A percentile compares a stretch with the other conserved stretches of the same genome.
These are phyloP conservation scores for Rasamsonia emersonii DNA, from an alignment of 2,329 filamentous ascomycete species.

Conservation along the genomic window DNA sequence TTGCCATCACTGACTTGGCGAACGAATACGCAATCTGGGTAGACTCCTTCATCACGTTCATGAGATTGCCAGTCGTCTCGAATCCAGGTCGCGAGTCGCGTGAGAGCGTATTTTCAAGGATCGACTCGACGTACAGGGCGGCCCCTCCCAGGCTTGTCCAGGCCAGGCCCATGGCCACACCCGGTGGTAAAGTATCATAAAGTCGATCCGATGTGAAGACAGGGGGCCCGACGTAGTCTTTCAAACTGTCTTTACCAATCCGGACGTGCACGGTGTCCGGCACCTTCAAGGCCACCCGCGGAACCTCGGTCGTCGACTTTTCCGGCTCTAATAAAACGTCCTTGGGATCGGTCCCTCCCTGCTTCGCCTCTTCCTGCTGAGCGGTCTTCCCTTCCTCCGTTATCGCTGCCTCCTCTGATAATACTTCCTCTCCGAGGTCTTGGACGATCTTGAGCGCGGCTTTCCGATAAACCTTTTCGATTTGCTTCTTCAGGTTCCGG, in stretches of 20 bases:
- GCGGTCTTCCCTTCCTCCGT: constrained; percentile 80
- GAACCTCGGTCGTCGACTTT: constrained; percentile 43
- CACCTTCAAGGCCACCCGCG: constrained; percentile 69
- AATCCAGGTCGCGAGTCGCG: constrained; percentile 67
- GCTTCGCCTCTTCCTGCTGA: constrained; percentile 49
- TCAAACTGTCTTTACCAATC: constrained; percentile 82
- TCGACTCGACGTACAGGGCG: constrained; percentile 94
- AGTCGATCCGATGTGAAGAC: constrained; percentile 92
- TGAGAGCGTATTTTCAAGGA: constrained; percentile 74
- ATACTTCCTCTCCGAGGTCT: constrained; percentile 75
- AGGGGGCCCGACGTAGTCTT: constrained; percentile 93
- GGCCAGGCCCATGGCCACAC: constrained; percentile 94
- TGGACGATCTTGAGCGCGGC: constrained; percentile 95
- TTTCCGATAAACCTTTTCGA: constrained; percentile 98
- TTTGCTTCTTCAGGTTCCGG: constrained; percentile 97
- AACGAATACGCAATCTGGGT: constrained; percentile 94
- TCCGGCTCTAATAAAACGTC: constrained; percentile 46
- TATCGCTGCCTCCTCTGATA: constrained; percentile 72
- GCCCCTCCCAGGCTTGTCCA: constrained; percentile 98
- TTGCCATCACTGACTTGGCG: constrained; percentile 79
- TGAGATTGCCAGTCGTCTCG: constrained; percentile 89
- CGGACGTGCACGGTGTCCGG: constrained; percentile 78
- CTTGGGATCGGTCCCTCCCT: constrained; percentile 55
- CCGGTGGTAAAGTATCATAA: constrained; percentile 86
- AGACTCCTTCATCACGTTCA: constrained; percentile 97